Evolutionary conservation across 768 basidiomycete species (phyloP).

Genomic region (Pleurotus citrinopileatus): DNA sequence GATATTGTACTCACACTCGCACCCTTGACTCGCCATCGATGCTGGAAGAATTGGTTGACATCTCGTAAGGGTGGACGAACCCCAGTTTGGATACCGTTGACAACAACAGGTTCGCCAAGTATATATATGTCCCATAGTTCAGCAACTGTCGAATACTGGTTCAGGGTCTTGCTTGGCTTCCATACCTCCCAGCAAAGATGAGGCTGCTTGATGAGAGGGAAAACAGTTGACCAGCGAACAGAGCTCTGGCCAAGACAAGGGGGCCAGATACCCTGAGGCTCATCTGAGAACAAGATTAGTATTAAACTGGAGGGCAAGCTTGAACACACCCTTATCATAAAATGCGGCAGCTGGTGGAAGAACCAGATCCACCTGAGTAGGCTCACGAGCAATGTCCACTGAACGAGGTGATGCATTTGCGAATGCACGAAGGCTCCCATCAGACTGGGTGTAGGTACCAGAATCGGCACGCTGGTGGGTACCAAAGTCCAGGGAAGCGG

Average conservation of each 20-base stretch:
- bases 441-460: constrained; percentile 4
- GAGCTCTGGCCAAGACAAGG: constrained; percentile 21
- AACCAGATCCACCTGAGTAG: constrained; percentile 19
- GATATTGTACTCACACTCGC: constrained; percentile 41
- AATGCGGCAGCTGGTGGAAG: constrained; percentile 20
- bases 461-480: background rate
- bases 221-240: constrained; percentile 21
- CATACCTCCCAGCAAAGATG: constrained; percentile 22
- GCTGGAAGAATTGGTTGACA: constrained; percentile 19
- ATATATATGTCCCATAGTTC: constrained; percentile 20
- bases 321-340: constrained; percentile 16
- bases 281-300: constrained; percentile 6
- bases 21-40: constrained; percentile 13
- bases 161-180: constrained; percentile 20
- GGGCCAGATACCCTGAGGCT: constrained; percentile 12
- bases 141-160: constrained; percentile 15
- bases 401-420: constrained; percentile 10
- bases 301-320: no score
- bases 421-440: constrained; percentile 7
- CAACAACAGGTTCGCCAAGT: constrained; percentile 17
- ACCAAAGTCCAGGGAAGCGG: background rate
- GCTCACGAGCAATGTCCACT: background rate
- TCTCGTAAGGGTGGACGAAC: constrained; percentile 22
- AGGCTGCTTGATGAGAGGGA: constrained; percentile 18
- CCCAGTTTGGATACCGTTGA: constrained; percentile 18